Evolutionary conservation across 176 grass and related monocot genomes (phyloP).

Genomic region (Triticum urartu): DNA sequence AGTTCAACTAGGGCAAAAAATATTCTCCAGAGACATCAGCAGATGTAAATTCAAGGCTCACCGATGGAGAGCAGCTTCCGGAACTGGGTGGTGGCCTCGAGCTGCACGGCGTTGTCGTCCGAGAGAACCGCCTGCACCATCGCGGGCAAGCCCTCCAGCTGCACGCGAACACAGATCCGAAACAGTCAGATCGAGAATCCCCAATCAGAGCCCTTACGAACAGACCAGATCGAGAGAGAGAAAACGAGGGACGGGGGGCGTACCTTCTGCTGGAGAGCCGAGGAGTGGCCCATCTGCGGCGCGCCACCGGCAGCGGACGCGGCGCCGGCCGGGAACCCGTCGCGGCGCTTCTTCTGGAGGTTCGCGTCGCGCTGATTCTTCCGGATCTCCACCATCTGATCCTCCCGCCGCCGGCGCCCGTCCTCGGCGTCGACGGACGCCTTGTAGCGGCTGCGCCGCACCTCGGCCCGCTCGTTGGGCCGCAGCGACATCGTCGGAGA

Average conservation of each 20-base stretch:
- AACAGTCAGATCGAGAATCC: slow-evolving; percentile 33
- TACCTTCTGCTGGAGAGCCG: slow-evolving; percentile 70
- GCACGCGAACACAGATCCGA: slow-evolving; percentile 24
- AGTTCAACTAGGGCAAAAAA: neutral
- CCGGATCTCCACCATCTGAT: slow-evolving; percentile 77
- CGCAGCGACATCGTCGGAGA: slow-evolving; percentile 62
- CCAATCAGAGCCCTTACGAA: neutral
- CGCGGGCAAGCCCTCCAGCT: slow-evolving; percentile 70
- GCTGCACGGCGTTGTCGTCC: slow-evolving; percentile 58
- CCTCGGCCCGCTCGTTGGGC: slow-evolving; percentile 66
- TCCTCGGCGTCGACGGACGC: slow-evolving; percentile 80
- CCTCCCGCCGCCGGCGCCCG: slow-evolving; percentile 66
- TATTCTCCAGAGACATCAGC: neutral
- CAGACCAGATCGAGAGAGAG: slow-evolving; percentile 28
- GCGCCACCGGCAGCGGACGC: neutral
- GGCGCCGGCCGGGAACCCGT: slow-evolving; percentile 39
- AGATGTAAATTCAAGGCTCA: slow-evolving; percentile 27
- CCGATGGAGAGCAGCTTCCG: slow-evolving; percentile 88
- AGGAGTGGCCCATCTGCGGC: slow-evolving; percentile 26
- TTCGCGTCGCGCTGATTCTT: slow-evolving; percentile 73
- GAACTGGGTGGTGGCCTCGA: slow-evolving; percentile 83
- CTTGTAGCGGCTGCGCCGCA: slow-evolving; percentile 74
- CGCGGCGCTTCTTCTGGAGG: slow-evolving; percentile 79
- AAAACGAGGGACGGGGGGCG: too few relatives aligned
- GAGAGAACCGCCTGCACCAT: slow-evolving; percentile 81